phyloP scores from a whole-genome alignment of 345 rosid genomes.

The Gynandropsis gynandra region DNA sequence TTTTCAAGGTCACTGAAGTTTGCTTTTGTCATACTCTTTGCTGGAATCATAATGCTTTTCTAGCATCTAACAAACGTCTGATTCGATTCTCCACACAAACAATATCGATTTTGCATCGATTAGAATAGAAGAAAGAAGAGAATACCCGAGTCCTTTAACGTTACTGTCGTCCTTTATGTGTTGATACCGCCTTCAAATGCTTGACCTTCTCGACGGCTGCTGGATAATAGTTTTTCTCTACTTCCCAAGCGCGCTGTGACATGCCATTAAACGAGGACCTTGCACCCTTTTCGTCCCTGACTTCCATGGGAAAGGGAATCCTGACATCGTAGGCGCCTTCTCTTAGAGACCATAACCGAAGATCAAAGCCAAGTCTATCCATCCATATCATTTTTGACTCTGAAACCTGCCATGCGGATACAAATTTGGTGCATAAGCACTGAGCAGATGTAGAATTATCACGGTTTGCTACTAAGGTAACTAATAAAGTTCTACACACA shows the following conservation, averaged over 20 bases:
- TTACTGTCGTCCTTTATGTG: too few relatives aligned
- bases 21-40: too few relatives aligned
- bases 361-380: constrained; percentile 79
- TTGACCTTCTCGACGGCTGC: constrained; percentile 57
- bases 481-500: too few relatives aligned
- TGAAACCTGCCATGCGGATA: constrained; percentile 48
- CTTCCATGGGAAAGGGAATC: constrained; percentile 85
- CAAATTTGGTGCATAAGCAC: too few relatives aligned
- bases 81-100: too few relatives aligned
- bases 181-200: constrained; percentile 55
- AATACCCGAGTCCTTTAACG: too few relatives aligned
- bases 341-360: constrained; percentile 51
- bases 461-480: not conserved
- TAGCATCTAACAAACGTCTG: too few relatives aligned
- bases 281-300: constrained; percentile 74
- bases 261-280: constrained; percentile 85
- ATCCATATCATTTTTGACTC: constrained; percentile 87
- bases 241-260: constrained; percentile 97
- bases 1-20: too few relatives aligned
- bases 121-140: too few relatives aligned
- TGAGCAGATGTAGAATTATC: too few relatives aligned
- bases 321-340: constrained; percentile 57
- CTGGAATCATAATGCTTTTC: too few relatives aligned
- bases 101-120: too few relatives aligned
- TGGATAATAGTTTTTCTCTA: constrained; percentile 55